Conservation (phyloP, 305 asterid species). For the Ilex paraguariensis region DNA sequence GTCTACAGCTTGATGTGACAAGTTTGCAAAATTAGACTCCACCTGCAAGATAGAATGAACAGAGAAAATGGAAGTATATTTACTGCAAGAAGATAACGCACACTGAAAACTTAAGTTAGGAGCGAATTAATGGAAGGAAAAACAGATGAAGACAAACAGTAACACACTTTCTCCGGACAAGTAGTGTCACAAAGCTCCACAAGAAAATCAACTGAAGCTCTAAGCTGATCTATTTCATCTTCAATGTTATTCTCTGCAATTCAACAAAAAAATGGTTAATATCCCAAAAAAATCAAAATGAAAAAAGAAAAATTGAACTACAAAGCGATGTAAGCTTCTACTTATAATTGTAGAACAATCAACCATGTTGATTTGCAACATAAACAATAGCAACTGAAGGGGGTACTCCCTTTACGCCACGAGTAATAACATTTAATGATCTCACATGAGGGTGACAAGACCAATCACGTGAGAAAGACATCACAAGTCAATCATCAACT, state of each 20-base stretch:
- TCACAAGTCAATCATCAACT: too few species aligned
- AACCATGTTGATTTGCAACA: too few species aligned
- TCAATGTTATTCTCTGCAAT: conserved; percentile 45
- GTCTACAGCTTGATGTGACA: conserved; percentile 94
- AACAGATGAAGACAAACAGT: conserved; percentile 16
- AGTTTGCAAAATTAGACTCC: conserved; percentile 58
- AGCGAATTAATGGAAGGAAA: conserved; percentile 12
- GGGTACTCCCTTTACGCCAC: too few species aligned
- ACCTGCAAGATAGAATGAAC: conserved; percentile 37
- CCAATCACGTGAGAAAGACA: too few species aligned
- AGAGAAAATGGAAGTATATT: conserved; percentile 7
- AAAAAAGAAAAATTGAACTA: not conserved
- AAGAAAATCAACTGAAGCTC: conserved; percentile 88
- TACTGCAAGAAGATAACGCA: conserved; percentile 4
- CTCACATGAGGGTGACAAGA: too few species aligned
- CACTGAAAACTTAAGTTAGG: conserved; percentile 10
- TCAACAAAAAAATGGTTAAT: not conserved
- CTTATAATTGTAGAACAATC: too few species aligned
- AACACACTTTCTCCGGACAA: conserved; percentile 48
- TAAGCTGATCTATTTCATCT: conserved; percentile 58
- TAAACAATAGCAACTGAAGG: too few species aligned
- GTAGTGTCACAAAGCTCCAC: conserved; percentile 80
- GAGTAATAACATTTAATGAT: too few species aligned
- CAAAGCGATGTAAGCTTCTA: too few species aligned
- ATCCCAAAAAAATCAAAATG: not conserved